Base-by-base conservation (phyloP, 2,329 filamentous ascomycete genomes). In the Pseudogymnoascus sp. region DNA sequence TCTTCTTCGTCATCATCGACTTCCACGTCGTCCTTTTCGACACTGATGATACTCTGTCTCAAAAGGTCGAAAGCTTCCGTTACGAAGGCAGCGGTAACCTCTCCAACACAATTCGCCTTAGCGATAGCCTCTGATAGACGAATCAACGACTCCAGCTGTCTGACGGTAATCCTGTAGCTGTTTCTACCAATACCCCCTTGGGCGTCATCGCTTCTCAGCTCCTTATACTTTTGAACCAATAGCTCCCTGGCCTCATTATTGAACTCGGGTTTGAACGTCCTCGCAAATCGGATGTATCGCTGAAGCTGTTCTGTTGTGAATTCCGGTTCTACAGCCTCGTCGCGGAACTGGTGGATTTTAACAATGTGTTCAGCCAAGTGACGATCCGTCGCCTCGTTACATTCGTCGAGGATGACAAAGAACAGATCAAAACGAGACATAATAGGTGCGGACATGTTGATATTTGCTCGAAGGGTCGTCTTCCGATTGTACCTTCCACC, bases 341-440 rank as follows among this genome's bases (percentile, higher is more conserved):
- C 94, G 61, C 94, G 89, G 64, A 95, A 82, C 74, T 94, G 91
- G 76, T 99, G 94, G 61, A 99, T 88, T 63, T 86, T 86, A 64
- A 99, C 93, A 70, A 99, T 99, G 74, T 99, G 94, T 70, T 93
- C 84, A 2, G 94, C 94, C 3, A 99, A 81, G 71, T 95, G 91
- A 61, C 91, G 88, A 72, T 99, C 94, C 35, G 96, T 86, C 38
- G 83, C 77, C 76, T 97, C 93, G 71, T 97, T 96, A 73, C 93
- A 97, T 70, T 99, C 94, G 72, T 99, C 94, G 0, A 97, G 83
- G 25, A 99, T 89, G 60, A 99, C 91, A 71, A 99, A 99, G 82
- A 99, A 99, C 8, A 99, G 81, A 78, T 99, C 94, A 75, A 99
- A 99, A 80, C 94, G 90, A 60, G 91, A 96, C 94, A 99, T 99